These are phyloP conservation scores for Chaetomium sp. DNA, from an alignment of 2,329 filamentous ascomycete species.

Conservation along the genomic window DNA sequence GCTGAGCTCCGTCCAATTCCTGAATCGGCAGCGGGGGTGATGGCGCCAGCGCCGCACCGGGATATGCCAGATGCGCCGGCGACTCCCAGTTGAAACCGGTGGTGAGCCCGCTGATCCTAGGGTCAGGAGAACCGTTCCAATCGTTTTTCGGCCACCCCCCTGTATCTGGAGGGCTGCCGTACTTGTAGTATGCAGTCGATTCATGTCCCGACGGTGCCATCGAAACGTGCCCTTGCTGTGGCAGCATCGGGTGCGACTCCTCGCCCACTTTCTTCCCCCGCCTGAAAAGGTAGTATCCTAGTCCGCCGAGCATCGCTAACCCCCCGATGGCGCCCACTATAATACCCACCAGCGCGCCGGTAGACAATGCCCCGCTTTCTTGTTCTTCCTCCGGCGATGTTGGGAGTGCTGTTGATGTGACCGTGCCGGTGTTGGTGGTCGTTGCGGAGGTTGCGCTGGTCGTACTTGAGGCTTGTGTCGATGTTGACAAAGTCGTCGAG, in stretches of 20 bases:
- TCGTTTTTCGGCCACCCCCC: slow-evolving; percentile 29
- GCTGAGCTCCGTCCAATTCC: slow-evolving; percentile 29
- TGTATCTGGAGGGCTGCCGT: slow-evolving; percentile 20
- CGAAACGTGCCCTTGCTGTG: slow-evolving; percentile 19
- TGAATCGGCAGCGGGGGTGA: slow-evolving; percentile 24
- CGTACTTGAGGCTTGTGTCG: slow-evolving; percentile 28
- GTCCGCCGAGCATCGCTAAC: slow-evolving; percentile 27
- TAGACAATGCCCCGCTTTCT: slow-evolving; percentile 30
- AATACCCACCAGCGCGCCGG: slow-evolving; percentile 37
- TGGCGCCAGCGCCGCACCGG: slow-evolving; percentile 16
- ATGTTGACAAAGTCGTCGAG: slow-evolving; percentile 19
- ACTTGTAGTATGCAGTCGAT: slow-evolving; percentile 22
- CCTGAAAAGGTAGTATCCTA: slow-evolving; percentile 35
- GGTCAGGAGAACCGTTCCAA: slow-evolving; percentile 27
- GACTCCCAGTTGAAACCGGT: slow-evolving; percentile 37
- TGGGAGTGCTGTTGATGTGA: slow-evolving; percentile 19
- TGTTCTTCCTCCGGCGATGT: slow-evolving; percentile 10
- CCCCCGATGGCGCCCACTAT: slow-evolving; percentile 35
- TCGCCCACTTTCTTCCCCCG: slow-evolving; percentile 33
- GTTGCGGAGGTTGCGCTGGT: slow-evolving; percentile 23
- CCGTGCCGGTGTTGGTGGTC: slow-evolving; percentile 24
- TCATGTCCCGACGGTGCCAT: slow-evolving; percentile 8
- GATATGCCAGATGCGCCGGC: slow-evolving; percentile 31
- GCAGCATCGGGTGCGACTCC: slow-evolving; percentile 40
- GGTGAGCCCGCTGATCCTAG: slow-evolving; percentile 25